Evolutionary conservation across 148 eudicot species (phyloP), one percentile per base, ranked within the genome.

Genomic region (Chenopodium quinoa): DNA sequence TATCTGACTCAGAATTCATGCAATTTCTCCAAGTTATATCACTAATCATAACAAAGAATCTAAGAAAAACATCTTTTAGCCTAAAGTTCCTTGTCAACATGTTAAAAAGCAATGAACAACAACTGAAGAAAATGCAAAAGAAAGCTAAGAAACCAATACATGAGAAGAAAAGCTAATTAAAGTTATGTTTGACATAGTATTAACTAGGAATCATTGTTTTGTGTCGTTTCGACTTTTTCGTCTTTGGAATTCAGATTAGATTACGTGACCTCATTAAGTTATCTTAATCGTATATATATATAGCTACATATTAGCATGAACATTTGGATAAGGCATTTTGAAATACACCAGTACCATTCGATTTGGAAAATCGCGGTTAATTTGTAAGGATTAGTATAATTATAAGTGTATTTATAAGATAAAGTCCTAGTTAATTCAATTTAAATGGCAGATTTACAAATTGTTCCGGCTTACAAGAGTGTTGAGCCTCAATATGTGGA

Each of bases 401-500:
- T 27, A 65, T 20, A 80, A 47, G 14, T n/a, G 3, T 29, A n/a
- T 47, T 23, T 23, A 23, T 23, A 78, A 44, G 1, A 64, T 81
- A 63, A 27, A 27, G 31, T 62, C 19, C 27, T 44, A 50, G 22
- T 14, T 56, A 16, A 56, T 56, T 56, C 54, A 40, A 48, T 64
- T 75, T 0, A 14, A 20, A 91, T 92, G 98, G 90, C 75, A 22
- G 77, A 91, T 75, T 34, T 89, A 73, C 93, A 93, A 75, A 89
- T 93, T 7, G 91, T 95, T 85, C 89, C 88, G 31, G 96, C 90
- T 17, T 64, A 83, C 82, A 90, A 89, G 87, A 92, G 85, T 76
- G 97, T 93, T 16, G 97, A 93, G 88, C 93, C 98, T 60, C 96
- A 92, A 58, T 91, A 87, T 72, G 95, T 95, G 71, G 98, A 93